phyloP scores from a whole-genome alignment of 495 filamentous ascomycete genomes.

The Neurospora sublineolata region DNA sequence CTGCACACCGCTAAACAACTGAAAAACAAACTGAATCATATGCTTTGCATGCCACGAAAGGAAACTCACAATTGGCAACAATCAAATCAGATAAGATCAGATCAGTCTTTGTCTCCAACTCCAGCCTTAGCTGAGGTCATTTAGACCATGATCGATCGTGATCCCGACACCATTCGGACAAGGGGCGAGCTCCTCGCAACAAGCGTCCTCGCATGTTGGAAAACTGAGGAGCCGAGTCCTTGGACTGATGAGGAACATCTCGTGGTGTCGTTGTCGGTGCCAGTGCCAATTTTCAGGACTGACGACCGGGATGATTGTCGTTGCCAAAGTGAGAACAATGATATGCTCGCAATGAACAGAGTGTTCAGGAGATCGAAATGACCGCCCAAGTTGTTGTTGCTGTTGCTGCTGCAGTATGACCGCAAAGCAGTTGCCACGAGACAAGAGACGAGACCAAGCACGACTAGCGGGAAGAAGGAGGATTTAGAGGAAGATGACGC shows the following conservation, averaged over 20 bases:
- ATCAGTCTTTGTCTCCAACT: not conserved
- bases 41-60: not conserved
- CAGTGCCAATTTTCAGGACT: not conserved
- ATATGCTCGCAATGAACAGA: conserved; percentile 12
- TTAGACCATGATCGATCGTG: not conserved
- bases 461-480: conserved; percentile 17
- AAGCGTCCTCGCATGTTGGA: conserved; percentile 1
- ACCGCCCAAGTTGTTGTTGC: not conserved
- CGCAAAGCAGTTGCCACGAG: conserved; percentile 12
- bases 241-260: not conserved
- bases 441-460: conserved; percentile 24
- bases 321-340: conserved; percentile 7
- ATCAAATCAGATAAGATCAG: not conserved
- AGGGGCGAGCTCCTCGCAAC: conserved; percentile 1
- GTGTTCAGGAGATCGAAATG: conserved; percentile 8
- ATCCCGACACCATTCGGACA: not conserved
- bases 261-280: not conserved
- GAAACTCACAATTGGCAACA: not conserved
- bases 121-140: not conserved
- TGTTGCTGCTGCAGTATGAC: not conserved
- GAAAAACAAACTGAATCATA: not conserved
- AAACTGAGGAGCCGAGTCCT: not conserved
- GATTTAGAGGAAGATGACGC: not conserved
- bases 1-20: not conserved
- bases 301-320: not conserved